Conservation (phyloP, 495 filamentous ascomycete genomes). For the Xeromyces bisporus region DNA sequence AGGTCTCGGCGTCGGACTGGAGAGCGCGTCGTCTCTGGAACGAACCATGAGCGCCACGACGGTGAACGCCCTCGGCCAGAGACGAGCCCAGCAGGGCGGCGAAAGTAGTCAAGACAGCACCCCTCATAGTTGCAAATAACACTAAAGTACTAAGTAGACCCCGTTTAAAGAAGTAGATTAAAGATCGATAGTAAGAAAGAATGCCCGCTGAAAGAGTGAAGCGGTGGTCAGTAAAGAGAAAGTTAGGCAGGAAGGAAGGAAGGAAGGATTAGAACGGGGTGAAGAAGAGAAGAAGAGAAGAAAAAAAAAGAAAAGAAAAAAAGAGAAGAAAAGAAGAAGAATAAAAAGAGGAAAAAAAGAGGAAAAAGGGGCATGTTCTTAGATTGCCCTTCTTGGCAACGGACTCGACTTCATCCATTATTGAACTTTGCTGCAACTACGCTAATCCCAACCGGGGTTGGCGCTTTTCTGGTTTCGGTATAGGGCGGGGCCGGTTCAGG, state of each 20-base stretch:
- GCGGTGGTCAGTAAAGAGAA: conserved; percentile 46
- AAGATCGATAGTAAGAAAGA: conserved; percentile 56
- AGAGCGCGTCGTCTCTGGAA: conserved; percentile 33
- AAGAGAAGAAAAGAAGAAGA: conserved; percentile 16
- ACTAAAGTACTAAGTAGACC: conserved; percentile 3
- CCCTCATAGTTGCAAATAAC: conserved; percentile 46
- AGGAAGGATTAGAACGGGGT: conserved; percentile 30
- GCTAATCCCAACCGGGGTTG: too few species aligned
- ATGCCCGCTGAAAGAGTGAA: conserved; percentile 96
- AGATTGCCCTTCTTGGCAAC: too few species aligned
- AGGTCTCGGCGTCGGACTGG: conserved; percentile 27
- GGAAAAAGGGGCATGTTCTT: neutral
- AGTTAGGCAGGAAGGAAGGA: conserved; percentile 21
- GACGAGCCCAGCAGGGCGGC: conserved; percentile 48
- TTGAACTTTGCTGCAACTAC: too few species aligned
- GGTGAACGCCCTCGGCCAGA: conserved; percentile 30
- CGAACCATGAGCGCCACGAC: conserved; percentile 40
- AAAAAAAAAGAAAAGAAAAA: conserved; percentile 22
- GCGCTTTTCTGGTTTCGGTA: too few species aligned
- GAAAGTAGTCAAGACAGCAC: conserved; percentile 43
- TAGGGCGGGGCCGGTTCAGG: too few species aligned
- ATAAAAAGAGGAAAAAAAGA: conserved; percentile 3
- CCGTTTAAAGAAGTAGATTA: conserved; percentile 1
- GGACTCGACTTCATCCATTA: too few species aligned
- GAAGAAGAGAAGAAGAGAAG: conserved; percentile 22